Percentiles rank a stretch among this genome's conserved stretches.
phyloP scores from a whole-genome alignment of 768 basidiomycete species.

The Lyophyllum semitale region DNA sequence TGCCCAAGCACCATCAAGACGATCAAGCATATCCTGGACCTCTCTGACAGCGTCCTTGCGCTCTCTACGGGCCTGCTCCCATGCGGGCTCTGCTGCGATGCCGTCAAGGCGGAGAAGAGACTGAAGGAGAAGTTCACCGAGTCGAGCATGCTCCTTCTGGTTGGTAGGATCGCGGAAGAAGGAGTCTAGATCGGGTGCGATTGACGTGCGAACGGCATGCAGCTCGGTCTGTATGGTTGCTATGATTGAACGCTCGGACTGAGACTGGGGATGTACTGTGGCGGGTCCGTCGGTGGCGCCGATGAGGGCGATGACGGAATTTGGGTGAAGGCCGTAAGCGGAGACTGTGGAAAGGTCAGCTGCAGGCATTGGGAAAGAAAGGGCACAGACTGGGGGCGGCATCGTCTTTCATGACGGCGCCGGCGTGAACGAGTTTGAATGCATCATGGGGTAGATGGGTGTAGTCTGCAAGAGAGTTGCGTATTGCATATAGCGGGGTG shows the following conservation, averaged over 20 bases:
- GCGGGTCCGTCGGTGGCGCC: constrained; percentile 38
- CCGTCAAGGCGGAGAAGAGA: constrained; percentile 87
- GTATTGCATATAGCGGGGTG: constrained; percentile 59
- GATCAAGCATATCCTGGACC: constrained; percentile 82
- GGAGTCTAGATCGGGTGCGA: constrained; percentile 56
- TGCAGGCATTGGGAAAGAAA: neutral
- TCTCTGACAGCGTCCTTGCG: constrained; percentile 86
- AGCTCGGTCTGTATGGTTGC: constrained; percentile 58
- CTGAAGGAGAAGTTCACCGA: constrained; percentile 86
- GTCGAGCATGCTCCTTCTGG: constrained; percentile 48
- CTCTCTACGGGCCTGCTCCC: constrained; percentile 76
- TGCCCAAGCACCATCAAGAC: constrained; percentile 73
- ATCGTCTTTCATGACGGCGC: constrained; percentile 90
- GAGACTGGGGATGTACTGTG: constrained; percentile 26
- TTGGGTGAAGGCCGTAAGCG: constrained; percentile 69
- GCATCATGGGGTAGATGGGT: constrained; percentile 68
- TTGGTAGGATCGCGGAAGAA: constrained; percentile 44
- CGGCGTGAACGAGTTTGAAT: constrained; percentile 89
- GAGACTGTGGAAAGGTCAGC: constrained; percentile 50
- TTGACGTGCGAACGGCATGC: constrained; percentile 48
- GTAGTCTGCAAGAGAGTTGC: constrained; percentile 65
- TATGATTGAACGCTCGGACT: constrained; percentile 54
- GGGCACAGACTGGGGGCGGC: constrained; percentile 55
- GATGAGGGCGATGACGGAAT: constrained; percentile 73
- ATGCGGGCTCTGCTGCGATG: constrained; percentile 69